Evolutionary conservation across 352 stramenopile genomes (phyloP), one percentile per base, ranked within the genome.

Genomic region (Pythium folliculosum): DNA sequence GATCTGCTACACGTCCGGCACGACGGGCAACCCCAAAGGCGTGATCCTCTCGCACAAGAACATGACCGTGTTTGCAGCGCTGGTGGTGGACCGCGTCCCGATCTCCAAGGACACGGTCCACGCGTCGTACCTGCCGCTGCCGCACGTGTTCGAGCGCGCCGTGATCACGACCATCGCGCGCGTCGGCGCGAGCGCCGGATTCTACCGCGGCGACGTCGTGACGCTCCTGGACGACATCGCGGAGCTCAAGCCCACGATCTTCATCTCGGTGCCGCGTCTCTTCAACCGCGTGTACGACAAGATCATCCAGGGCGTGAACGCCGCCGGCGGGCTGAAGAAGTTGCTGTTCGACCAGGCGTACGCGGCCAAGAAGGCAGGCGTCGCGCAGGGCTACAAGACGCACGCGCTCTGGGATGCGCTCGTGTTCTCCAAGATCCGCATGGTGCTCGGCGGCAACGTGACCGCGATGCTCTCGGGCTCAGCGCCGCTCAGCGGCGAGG

Each of bases 281-380:
- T 86, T 98, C 59, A 99, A 99, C 72, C 97, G 97, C 68, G 96
- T 99, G 58, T 93, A 99, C 77, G 96, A 99, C 86, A 98, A 98
- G 75, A 91, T 98, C 69, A 81, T 81, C n/a, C 77, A 90, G 47
- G 83, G 81, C 9, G 89, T 96, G 10, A 78, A 70, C 16, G 65
- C 75, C 32, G 78, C 82, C 0, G 77, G 79, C 22, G 77, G 70
- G 3, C n/a, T 92, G 25, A 90, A 89, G 72, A 89, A 88, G 63
- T 54, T 82, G 19, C 77, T 95, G 35, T 95, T 91, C 38, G 75
- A 89, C 50, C 78, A 89, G 43, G 84, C 78, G 1, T 83, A 84
- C 49, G 75, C 73, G 2, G 73, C 78, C 23, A 95, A 95, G 68
- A 71, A 79, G 22, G 71, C 75, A 1, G 75, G 73, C 1, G 70